A percentile compares a stretch with the other conserved stretches of the same genome.
These are phyloP conservation scores for Xylaria castorea DNA, from an alignment of 495 filamentous ascomycete species.

Conservation along the genomic window DNA sequence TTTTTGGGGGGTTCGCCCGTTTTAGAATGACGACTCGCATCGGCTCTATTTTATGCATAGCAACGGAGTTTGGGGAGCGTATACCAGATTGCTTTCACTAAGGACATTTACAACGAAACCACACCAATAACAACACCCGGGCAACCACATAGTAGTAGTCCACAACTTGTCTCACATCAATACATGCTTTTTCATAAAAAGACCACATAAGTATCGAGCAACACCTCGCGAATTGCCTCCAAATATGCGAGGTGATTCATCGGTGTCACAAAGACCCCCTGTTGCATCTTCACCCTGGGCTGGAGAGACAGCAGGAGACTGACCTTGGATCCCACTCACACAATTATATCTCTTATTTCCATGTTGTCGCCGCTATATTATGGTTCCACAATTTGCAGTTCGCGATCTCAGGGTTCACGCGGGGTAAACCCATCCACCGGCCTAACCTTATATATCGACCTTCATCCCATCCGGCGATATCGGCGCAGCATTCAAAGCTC, in stretches of 20 bases:
- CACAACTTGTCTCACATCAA: neutral
- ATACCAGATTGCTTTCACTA: slow-evolving; percentile 37
- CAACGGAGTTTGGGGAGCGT: slow-evolving; percentile 35
- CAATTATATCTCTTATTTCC: neutral
- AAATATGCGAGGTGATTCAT: neutral
- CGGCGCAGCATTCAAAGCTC: slow-evolving; percentile 5
- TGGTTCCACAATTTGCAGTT: slow-evolving; percentile 5
- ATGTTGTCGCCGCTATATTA: neutral
- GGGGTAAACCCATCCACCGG: slow-evolving; percentile 10
- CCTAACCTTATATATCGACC: neutral
- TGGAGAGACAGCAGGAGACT: neutral
- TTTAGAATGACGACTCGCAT: slow-evolving; percentile 16
- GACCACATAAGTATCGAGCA: neutral
- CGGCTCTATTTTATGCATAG: slow-evolving; percentile 36
- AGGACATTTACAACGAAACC: slow-evolving; percentile 1
- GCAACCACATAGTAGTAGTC: slow-evolving; percentile 3
- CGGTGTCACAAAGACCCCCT: neutral
- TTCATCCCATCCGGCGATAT: slow-evolving; percentile 19
- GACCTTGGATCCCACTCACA: neutral
- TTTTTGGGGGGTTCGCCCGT: neutral
- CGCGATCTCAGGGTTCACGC: neutral
- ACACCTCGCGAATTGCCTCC: neutral
- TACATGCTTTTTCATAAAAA: neutral
- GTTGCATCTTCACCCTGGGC: neutral
- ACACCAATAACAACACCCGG: neutral